Percentiles rank a stretch among this genome's conserved stretches.
Conservation (phyloP, 1,139 yeast species). For the Candida sp. region DNA sequence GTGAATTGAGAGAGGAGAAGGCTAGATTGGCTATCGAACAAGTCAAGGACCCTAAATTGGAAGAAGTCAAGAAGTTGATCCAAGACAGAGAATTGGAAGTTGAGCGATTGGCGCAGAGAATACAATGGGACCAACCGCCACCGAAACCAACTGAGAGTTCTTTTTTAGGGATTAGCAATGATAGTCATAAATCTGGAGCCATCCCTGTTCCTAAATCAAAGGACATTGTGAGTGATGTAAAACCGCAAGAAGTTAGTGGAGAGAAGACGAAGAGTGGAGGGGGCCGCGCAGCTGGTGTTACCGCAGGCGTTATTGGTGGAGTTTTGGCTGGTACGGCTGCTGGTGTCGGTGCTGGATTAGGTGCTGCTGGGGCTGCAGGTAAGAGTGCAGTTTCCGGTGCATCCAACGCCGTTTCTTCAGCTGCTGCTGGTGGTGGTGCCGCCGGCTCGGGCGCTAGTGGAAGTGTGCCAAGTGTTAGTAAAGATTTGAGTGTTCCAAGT, state of each 20-base stretch:
- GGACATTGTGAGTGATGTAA: slow-evolving; percentile 1
- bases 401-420: slow-evolving; percentile 5
- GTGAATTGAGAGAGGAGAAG: slow-evolving; percentile 43
- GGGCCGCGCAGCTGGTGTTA: slow-evolving; percentile 13
- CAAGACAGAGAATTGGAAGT: slow-evolving; percentile 42
- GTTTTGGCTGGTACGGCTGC: slow-evolving; percentile 11
- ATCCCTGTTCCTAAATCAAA: slow-evolving; percentile 10
- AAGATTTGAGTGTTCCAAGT: not conserved
- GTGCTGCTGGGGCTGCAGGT: slow-evolving; percentile 12
- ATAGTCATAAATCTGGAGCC: slow-evolving; percentile 9
- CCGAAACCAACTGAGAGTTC: slow-evolving; percentile 1
- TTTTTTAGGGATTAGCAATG: slow-evolving; percentile 13
- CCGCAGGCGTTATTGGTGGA: slow-evolving; percentile 15
- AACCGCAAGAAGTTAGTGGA: not conserved
- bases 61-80: slow-evolving; percentile 37
- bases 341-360: slow-evolving; percentile 13
- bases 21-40: slow-evolving; percentile 34
- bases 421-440: slow-evolving; percentile 14
- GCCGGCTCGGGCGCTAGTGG: not conserved
- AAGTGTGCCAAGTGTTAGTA: not conserved
- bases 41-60: slow-evolving; percentile 26
- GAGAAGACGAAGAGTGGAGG: slow-evolving; percentile 1
- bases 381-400: slow-evolving; percentile 1
- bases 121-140: slow-evolving; percentile 1
- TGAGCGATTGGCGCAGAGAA: slow-evolving; percentile 23